These are phyloP conservation scores for Piper betle DNA, from an alignment of 164 flowering plant genomes.

Conservation along the genomic window DNA sequence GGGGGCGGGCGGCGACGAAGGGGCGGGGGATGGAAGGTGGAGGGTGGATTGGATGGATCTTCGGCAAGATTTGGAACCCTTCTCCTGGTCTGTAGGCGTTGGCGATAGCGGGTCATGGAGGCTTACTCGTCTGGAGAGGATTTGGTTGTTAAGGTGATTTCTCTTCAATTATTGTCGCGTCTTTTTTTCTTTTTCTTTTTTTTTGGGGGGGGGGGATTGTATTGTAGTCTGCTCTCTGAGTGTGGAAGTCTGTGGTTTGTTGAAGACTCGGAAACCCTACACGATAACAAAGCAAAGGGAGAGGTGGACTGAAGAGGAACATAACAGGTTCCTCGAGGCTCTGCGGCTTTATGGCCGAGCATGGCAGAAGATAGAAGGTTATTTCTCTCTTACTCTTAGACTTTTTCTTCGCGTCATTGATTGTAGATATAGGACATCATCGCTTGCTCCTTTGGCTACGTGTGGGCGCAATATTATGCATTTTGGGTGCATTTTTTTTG, in stretches of 20 bases:
- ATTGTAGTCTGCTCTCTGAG: background rate
- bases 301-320: conserved; percentile 97
- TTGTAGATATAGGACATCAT: too few relatives aligned
- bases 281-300: conserved; percentile 91
- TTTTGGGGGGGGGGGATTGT: background rate
- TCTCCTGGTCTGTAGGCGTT: conserved; percentile 6
- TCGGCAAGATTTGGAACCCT: conserved; percentile 28
- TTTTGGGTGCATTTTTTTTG: too few relatives aligned
- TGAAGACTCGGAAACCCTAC: conserved; percentile 86
- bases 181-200: background rate
- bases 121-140: conserved; percentile 45
- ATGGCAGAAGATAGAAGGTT: conserved; percentile 98
- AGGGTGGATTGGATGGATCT: conserved; percentile 10
- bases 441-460: too few relatives aligned
- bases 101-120: conserved; percentile 27
- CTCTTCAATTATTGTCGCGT: background rate
- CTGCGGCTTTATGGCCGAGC: conserved; percentile 88
- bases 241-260: conserved; percentile 1
- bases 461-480: too few relatives aligned
- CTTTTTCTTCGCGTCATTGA: background rate
- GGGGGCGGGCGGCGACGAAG: conserved; percentile 10
- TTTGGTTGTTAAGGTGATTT: conserved; percentile 38
- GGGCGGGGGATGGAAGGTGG: conserved; percentile 16
- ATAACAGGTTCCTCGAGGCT: conserved; percentile 82
- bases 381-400: background rate